Conservation (phyloP, 345 rosid genomes). For the Acer negundo region DNA sequence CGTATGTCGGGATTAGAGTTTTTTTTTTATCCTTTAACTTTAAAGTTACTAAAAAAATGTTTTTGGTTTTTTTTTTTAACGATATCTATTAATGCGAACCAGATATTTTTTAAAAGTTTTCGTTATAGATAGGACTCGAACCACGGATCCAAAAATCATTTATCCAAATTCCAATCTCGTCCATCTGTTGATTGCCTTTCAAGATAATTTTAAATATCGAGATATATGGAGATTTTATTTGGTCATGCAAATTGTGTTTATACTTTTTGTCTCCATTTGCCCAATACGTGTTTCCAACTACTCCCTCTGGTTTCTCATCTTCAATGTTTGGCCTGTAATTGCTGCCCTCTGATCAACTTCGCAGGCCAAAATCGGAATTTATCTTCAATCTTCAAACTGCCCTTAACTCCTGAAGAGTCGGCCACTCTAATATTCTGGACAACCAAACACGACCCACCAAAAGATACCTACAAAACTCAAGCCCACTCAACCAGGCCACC, state of each 20-base stretch:
- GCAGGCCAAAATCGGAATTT: background rate
- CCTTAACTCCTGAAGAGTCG: background rate
- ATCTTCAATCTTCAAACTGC: background rate
- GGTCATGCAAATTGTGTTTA: background rate
- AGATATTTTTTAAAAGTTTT: too few species aligned
- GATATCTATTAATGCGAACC: too few species aligned
- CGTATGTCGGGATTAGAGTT: too few species aligned
- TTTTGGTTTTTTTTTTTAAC: too few species aligned
- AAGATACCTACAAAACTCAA: background rate
- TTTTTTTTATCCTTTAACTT: too few species aligned
- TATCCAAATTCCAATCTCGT: too few species aligned
- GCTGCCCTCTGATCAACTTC: background rate
- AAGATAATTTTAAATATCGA: slow-evolving; percentile 21
- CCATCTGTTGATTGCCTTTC: slow-evolving; percentile 10
- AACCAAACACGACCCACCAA: background rate
- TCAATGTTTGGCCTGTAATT: slow-evolving; percentile 24
- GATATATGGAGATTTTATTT: background rate
- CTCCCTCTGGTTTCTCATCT: slow-evolving; percentile 29
- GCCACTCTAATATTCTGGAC: background rate
- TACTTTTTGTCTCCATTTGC: background rate
- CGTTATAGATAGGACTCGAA: too few species aligned
- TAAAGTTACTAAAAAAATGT: background rate
- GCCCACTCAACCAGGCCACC: background rate
- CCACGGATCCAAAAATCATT: too few species aligned
- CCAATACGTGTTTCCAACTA: slow-evolving; percentile 9